A percentile compares a stretch with the other conserved stretches of the same genome.
Conservation (phyloP, 371 early-diverging fungal genomes). For the Amoeboaphelidium occidentale region DNA sequence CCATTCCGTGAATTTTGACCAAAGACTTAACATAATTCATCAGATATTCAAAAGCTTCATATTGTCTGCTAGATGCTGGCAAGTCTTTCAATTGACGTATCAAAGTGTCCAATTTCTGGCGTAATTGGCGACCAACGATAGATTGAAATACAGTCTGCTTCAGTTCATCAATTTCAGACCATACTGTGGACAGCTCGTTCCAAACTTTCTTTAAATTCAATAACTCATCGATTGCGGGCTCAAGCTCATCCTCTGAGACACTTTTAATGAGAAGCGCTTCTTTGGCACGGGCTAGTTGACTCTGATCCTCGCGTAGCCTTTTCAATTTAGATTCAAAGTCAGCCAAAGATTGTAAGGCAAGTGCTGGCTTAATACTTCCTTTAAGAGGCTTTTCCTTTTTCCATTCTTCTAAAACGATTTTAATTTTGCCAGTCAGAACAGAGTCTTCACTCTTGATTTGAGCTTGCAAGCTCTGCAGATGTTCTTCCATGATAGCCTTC, state of each 20-base stretch:
- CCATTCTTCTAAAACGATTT: constrained; percentile 72
- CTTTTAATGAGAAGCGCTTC: constrained; percentile 63
- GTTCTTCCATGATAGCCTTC: constrained; percentile 74
- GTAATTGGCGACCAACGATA: constrained; percentile 68
- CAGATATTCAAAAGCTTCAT: constrained; percentile 87
- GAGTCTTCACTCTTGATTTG: constrained; percentile 38
- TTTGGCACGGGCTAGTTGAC: constrained; percentile 72
- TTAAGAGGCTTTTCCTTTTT: constrained; percentile 76
- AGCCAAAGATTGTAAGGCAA: constrained; percentile 51
- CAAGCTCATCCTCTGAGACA: constrained; percentile 37
- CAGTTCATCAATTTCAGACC: constrained; percentile 57
- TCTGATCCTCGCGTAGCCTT: constrained; percentile 60
- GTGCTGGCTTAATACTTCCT: constrained; percentile 71
- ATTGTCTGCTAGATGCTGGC: constrained; percentile 83
- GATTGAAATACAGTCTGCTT: constrained; percentile 69
- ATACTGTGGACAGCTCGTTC: constrained; percentile 53
- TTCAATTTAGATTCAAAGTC: constrained; percentile 67
- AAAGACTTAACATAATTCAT: constrained; percentile 53
- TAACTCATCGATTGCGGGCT: constrained; percentile 76
- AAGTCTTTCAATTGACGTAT: constrained; percentile 58
- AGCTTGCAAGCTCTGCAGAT: constrained; percentile 20
- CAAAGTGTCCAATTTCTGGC: constrained; percentile 59
- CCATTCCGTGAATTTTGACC: constrained; percentile 48
- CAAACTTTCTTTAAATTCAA: constrained; percentile 82
- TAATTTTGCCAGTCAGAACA: constrained; percentile 55